Evolutionary conservation across 1,139 yeast genomes (phyloP), one percentile per base, ranked within the genome.

Genomic region (Geotrichum candidum): DNA sequence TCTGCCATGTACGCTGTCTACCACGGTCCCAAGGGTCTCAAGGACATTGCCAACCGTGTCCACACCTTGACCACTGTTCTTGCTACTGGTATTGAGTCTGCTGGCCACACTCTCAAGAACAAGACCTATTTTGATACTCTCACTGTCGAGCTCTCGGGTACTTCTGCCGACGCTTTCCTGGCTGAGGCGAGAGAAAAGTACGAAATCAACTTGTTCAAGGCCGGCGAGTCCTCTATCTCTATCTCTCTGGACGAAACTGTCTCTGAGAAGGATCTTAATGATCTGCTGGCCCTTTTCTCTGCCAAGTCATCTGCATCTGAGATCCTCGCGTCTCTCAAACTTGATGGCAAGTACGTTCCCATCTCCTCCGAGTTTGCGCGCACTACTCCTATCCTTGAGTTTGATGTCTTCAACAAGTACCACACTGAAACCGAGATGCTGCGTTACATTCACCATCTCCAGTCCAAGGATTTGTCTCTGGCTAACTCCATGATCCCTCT

Each of bases 401-500:
- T 90, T 72, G 84, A 84, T 53, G 97, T 91, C 11, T 94, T 94
- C 83, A 86, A 90, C 77, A 78, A 84, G 46, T 87, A 94, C 76
- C 98, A 90, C 73, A 87, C 96, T 2, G 99, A 94, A 77, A 94
- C 99, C 35, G 86, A 96, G 63, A 87, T 94, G 88, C 82, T 94
- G 69, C 84, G 99, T 74, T 94, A 94, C 77, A 80, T 94, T 70
- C 95, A 90, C 73, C 82, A 84, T 66, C 80, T 94, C 65, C 98
- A 94, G 77, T 80, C 86, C 64, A 90, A 88, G 77, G 99, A 94
- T 77, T 80, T 94, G 67, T 92, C 98, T 0, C 81, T 94, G 66
- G 97, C 98, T 33, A 89, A 91, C 73, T 89, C 97, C 15, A 94
- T 94, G 99, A 94, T 94, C 66, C 96, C 98, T 52, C 82, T 94